phyloP scores from a whole-genome alignment of 2,329 filamentous ascomycete species.

The Nemania sp. region DNA sequence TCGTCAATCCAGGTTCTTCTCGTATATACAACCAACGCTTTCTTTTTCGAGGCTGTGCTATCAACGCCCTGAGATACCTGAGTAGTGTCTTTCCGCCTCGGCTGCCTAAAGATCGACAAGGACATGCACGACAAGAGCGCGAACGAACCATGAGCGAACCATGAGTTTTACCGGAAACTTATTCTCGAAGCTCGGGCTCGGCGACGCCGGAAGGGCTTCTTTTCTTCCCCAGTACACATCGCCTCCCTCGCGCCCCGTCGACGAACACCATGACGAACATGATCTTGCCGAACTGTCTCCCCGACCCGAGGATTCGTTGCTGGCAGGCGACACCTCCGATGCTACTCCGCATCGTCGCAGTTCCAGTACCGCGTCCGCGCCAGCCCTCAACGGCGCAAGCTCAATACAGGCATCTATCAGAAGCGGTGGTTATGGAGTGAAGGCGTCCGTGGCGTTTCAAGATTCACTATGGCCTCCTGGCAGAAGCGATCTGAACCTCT shows the following conservation, averaged over 20 bases:
- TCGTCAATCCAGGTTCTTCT: background rate
- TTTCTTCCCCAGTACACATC: constrained; percentile 32
- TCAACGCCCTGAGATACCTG: background rate
- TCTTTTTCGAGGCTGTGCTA: background rate
- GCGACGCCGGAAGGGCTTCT: constrained; percentile 33
- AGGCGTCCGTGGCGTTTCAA: constrained; percentile 32
- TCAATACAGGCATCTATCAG: background rate
- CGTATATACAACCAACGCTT: too few relatives aligned
- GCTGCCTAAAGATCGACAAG: background rate
- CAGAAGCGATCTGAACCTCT: constrained; percentile 10
- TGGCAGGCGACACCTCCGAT: constrained; percentile 19
- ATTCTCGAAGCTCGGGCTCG: constrained; percentile 36
- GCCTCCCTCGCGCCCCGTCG: constrained; percentile 25
- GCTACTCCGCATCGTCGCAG: background rate
- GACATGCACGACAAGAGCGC: background rate
- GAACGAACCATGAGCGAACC: background rate
- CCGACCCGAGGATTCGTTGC: constrained; percentile 36
- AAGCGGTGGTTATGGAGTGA: constrained; percentile 24
- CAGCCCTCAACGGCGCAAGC: background rate
- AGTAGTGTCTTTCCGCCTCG: background rate
- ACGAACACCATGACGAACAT: constrained; percentile 40
- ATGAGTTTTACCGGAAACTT: constrained; percentile 37
- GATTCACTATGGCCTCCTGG: constrained; percentile 19
- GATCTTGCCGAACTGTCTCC: constrained; percentile 40
- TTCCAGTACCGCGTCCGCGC: background rate